Evolutionary conservation across 225 moss, liverwort and hornwort genomes (phyloP).

Genomic region (Anthoceros angustus): DNA sequence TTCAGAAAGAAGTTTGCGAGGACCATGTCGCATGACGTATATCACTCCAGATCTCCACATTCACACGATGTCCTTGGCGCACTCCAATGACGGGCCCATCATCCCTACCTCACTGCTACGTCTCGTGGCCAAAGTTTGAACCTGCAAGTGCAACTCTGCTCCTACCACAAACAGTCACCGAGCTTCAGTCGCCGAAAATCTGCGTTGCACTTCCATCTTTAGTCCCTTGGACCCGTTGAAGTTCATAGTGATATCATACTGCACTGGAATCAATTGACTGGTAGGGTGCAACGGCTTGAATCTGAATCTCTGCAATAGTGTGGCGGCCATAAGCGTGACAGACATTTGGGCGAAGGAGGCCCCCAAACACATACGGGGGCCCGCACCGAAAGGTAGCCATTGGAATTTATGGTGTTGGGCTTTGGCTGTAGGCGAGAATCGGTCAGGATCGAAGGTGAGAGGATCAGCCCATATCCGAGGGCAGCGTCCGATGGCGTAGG

Average conservation of each 20-base stretch:
- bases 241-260: background rate
- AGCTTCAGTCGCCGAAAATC: no score
- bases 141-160: no score
- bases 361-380: background rate
- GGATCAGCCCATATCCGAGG: background rate
- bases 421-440: background rate
- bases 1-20: no score
- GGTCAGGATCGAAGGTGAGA: background rate
- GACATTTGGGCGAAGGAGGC: background rate
- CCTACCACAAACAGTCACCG: no score
- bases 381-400: background rate
- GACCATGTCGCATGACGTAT: no score
- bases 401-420: slow-evolving; percentile 2
- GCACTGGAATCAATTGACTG: background rate
- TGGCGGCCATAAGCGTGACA: background rate
- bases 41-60: no score
- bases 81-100: no score
- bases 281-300: slow-evolving; percentile 1
- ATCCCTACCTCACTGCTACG: no score
- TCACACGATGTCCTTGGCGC: no score
- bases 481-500: background rate
- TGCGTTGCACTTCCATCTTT: background rate
- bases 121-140: no score
- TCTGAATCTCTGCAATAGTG: background rate
- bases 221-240: background rate